phyloP scores from a whole-genome alignment of 805 yeast genomes.

The Nakazawaea pomicola region DNA sequence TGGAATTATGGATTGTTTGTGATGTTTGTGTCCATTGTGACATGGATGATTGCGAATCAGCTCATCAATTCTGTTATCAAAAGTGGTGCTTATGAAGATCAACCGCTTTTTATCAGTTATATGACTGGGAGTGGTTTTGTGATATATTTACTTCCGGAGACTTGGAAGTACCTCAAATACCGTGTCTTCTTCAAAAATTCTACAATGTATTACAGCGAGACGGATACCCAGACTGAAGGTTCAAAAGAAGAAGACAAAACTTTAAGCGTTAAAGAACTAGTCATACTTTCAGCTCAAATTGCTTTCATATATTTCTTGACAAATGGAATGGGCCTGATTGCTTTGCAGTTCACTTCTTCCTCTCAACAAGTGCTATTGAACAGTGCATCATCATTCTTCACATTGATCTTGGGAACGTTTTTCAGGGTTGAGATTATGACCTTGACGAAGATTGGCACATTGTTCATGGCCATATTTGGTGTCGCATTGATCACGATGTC shows the following conservation, averaged over 20 bases:
- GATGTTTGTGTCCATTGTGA: slow-evolving; percentile 34
- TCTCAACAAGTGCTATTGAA: slow-evolving; percentile 48
- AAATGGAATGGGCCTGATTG: slow-evolving; percentile 35
- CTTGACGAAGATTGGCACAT: slow-evolving; percentile 36
- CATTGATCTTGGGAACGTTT: slow-evolving; percentile 37
- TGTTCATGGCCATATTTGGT: slow-evolving; percentile 39
- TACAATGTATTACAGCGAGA: no score
- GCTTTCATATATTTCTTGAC: slow-evolving; percentile 37
- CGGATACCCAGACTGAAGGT: neutral
- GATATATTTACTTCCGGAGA: slow-evolving; percentile 39
- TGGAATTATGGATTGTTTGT: slow-evolving; percentile 40
- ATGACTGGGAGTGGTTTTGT: slow-evolving; percentile 43
- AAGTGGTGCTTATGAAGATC: slow-evolving; percentile 37
- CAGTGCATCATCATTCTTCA: slow-evolving; percentile 47
- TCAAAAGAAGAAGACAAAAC: neutral
- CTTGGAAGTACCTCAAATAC: slow-evolving; percentile 4
- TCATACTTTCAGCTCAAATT: slow-evolving; percentile 32
- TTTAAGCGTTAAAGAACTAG: slow-evolving; percentile 25
- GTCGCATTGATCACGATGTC: slow-evolving; percentile 39
- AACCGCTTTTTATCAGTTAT: slow-evolving; percentile 43
- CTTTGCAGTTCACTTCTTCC: slow-evolving; percentile 45
- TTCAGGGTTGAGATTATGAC: slow-evolving; percentile 38
- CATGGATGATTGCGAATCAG: slow-evolving; percentile 48
- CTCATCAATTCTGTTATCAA: slow-evolving; percentile 44
- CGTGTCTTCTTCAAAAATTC: neutral